Base-by-base conservation (phyloP, 148 eudicot genomes). In the Cornus kousa region DNA sequence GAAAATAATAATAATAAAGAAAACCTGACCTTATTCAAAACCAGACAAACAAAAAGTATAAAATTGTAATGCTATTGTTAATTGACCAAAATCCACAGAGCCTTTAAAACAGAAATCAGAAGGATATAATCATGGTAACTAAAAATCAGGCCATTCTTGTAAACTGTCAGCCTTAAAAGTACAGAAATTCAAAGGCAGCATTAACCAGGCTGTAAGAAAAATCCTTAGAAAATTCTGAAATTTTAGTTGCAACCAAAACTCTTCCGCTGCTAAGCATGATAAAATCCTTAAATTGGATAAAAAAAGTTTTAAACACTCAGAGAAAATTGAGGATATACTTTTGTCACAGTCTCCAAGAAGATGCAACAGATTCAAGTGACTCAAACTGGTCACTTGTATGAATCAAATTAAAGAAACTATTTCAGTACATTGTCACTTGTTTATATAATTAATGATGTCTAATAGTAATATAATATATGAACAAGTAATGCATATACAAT, bases 391-490 rank as follows among this genome's bases (percentile, higher is more conserved):
- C 37, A 60, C 24, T 24, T 35, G 77, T 37, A 75, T 35, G 53
- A 48, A 74, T 60, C 17, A 74, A 23, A 74, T 37, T 37, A 60
- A 60, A 9, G 33, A 57, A 75, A 37, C 50, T 65, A 74, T 23
- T 48, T 4, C 37, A 48, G 9, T 1, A 7, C 53, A 7, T 48
- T 8, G 12, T 11, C 5, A 28, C 28, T 28, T 28, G 28, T 28
- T 28, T 28, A 28, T 28, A 28, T 28, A 28, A 28, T 28, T 28
- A 28, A 28, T 28, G 28, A 28, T 28, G 28, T 11, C 3, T 48
- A 48, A 48, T 48, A 48, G 7, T 37, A 60, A 74, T 8, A 35
- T 35, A 35, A 35, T 2, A 35, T 35, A 0, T 35, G 37, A 35
- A 20, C 70, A 75, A 37, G 50, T 65, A 74, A 17, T 57, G 64